Evolutionary conservation across 2,329 filamentous ascomycete species (phyloP), one percentile per base, ranked within the genome.

Genomic region (Beauveria varroae): DNA sequence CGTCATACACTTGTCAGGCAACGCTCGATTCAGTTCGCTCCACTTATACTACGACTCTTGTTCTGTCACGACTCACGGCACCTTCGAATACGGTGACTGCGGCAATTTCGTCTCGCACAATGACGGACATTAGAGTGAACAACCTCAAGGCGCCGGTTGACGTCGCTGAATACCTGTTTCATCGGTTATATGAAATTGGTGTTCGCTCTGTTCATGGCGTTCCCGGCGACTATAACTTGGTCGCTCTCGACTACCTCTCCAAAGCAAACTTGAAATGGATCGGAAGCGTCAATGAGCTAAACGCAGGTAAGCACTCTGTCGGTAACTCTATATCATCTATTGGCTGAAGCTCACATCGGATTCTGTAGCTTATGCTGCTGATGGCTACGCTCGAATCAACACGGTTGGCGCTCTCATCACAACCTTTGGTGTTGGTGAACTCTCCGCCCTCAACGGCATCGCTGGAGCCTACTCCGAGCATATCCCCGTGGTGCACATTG

Each of bases 391-490:
- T 61, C 82, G 89, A 64, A 81, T 90, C 63, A 88, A 88, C 61
- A 86, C 87, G 49, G 85, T 91, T 40, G 81, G 82, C 5, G 88
- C 88, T 34, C 74, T 92, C 53, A 74, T 92, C 66, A 92, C 89
- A 46, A 91, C 89, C 1, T 91, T 91, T 64, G 89, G 89, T 57
- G 88, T 91, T 5, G 89, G 85, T 57, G 86, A 88, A 70, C 79
- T 88, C n/a, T 90, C 87, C 3, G 87, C 88, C 54, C 78, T 91
- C 68, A 90, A 91, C 68, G 89, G 86, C 46, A 74, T 91, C 59
- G 88, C 88, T 3, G 89, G 89, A n/a, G 83, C 87, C 49, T 91
- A 83, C 73, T 86, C 87, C 1, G 89, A 92, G 72, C 82, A 84
- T 66, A 86, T 90, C 2, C 86, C 88, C 2, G 78, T 92, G 7